Evolutionary conservation across 2,329 filamentous ascomycete species (phyloP).

Genomic region (Ophiocordyceps camponoti-rufipedis): DNA sequence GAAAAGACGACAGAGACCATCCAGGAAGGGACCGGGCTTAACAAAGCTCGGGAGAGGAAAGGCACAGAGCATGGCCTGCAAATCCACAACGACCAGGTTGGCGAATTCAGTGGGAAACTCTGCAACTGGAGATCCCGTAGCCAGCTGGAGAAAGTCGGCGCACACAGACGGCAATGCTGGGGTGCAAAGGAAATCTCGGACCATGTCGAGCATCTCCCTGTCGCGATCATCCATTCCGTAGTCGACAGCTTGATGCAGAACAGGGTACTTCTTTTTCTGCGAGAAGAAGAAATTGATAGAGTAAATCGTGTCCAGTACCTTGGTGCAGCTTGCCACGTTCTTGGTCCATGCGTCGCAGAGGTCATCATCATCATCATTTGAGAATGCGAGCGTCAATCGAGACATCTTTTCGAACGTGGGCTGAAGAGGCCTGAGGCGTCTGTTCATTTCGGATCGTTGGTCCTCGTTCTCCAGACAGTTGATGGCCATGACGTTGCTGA

Average conservation of each 20-base stretch:
- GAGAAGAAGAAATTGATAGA: slow-evolving; percentile 11
- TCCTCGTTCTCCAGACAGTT: neutral
- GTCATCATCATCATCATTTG: neutral
- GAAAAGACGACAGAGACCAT: slow-evolving; percentile 7
- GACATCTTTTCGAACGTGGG: neutral
- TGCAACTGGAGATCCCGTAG: neutral
- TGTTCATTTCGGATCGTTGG: slow-evolving; percentile 9
- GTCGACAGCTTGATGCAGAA: slow-evolving; percentile 8
- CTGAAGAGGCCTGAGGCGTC: slow-evolving; percentile 7
- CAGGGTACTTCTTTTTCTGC: slow-evolving; percentile 7
- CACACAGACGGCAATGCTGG: slow-evolving; percentile 10
- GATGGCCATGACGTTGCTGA: slow-evolving; percentile 6
- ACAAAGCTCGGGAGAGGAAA: slow-evolving; percentile 13
- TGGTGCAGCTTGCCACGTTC: slow-evolving; percentile 6
- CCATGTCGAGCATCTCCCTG: slow-evolving; percentile 5
- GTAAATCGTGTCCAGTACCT: slow-evolving; percentile 9
- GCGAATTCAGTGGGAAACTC: slow-evolving; percentile 9
- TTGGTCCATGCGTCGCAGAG: slow-evolving; percentile 6
- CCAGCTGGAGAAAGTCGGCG: slow-evolving; percentile 7
- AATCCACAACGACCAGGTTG: slow-evolving; percentile 10
- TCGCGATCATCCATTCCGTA: slow-evolving; percentile 5
- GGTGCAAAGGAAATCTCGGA: slow-evolving; percentile 10
- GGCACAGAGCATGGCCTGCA: slow-evolving; percentile 10
- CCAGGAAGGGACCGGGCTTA: slow-evolving; percentile 8
- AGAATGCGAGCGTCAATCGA: neutral